phyloP scores from a whole-genome alignment of 805 yeast genomes.

The Blastobotrys mokoenaii region DNA sequence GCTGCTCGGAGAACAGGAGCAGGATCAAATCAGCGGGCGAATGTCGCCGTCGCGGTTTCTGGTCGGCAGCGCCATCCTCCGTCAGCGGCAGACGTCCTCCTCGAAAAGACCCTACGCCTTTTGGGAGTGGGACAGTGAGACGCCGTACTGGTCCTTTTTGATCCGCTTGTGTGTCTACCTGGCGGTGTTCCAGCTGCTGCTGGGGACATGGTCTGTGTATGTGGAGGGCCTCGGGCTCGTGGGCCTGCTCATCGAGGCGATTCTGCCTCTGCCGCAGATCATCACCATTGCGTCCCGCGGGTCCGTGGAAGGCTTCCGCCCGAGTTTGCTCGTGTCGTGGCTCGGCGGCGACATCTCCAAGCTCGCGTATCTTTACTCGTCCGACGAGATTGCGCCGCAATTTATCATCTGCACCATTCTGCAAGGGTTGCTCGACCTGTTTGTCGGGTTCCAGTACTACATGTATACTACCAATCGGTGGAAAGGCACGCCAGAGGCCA shows the following conservation, averaged over 20 bases:
- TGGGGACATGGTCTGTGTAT: conserved; percentile 32
- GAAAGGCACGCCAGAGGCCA: conserved; percentile 8
- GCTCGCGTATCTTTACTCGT: conserved; percentile 16
- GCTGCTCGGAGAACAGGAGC: neutral
- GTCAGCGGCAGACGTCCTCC: conserved; percentile 15
- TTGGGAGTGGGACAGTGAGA: conserved; percentile 78
- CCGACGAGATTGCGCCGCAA: conserved; percentile 18
- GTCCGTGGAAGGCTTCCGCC: conserved; percentile 70
- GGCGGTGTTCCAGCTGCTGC: conserved; percentile 33
- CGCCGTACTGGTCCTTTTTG: conserved; percentile 56
- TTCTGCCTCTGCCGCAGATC: conserved; percentile 44
- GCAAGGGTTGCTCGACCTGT: conserved; percentile 18
- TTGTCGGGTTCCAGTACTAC: conserved; percentile 21
- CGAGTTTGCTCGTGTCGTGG: conserved; percentile 74
- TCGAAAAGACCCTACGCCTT: conserved; percentile 41
- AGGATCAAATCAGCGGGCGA: neutral
- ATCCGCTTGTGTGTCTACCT: conserved; percentile 36
- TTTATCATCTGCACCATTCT: conserved; percentile 21
- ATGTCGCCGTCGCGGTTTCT: neutral
- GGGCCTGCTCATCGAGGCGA: conserved; percentile 50
- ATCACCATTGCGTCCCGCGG: conserved; percentile 68
- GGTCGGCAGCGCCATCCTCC: neutral
- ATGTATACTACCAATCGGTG: conserved; percentile 19
- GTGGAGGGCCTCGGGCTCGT: conserved; percentile 48
- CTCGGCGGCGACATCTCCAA: conserved; percentile 80